These are phyloP conservation scores for Selaginella moellendorffii DNA, from an alignment of 75 land plant genomes.

Conservation along the genomic window DNA sequence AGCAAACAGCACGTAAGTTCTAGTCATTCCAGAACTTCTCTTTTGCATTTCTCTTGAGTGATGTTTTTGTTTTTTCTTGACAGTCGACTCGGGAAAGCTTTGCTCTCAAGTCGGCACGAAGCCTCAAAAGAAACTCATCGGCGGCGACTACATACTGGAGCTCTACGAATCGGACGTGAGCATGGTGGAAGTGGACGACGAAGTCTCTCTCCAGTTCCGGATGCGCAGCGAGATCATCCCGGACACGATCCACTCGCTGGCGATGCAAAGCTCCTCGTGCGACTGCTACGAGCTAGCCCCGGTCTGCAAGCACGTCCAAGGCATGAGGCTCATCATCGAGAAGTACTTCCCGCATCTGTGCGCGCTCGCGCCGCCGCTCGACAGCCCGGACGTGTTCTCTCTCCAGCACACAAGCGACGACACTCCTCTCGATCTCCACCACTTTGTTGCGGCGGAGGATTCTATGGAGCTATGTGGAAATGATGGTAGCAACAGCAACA, in stretches of 20 bases:
- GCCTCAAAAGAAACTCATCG: neutral
- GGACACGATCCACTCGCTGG: neutral
- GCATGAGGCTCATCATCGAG: neutral
- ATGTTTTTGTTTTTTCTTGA: neutral
- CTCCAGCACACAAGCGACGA: neutral
- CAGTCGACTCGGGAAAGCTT: neutral
- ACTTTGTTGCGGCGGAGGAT: no score
- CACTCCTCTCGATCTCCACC: neutral
- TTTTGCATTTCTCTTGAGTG: neutral
- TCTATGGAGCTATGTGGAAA: neutral
- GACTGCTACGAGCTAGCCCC: neutral
- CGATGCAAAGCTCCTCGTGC: neutral
- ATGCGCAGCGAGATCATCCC: neutral
- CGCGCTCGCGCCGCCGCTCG: neutral
- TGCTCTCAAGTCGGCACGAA: neutral
- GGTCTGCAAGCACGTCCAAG: neutral
- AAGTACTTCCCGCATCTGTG: constrained; percentile 6
- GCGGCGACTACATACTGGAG: neutral
- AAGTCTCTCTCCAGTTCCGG: neutral
- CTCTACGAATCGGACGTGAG: neutral
- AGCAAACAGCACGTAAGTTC: neutral
- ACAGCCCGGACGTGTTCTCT: neutral
- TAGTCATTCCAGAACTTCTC: neutral
- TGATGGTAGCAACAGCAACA: neutral
- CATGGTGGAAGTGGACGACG: neutral